Evolutionary conservation across 148 eudicot species (phyloP), one percentile per base, ranked within the genome.

Genomic region (Chenopodium berlandieri): DNA sequence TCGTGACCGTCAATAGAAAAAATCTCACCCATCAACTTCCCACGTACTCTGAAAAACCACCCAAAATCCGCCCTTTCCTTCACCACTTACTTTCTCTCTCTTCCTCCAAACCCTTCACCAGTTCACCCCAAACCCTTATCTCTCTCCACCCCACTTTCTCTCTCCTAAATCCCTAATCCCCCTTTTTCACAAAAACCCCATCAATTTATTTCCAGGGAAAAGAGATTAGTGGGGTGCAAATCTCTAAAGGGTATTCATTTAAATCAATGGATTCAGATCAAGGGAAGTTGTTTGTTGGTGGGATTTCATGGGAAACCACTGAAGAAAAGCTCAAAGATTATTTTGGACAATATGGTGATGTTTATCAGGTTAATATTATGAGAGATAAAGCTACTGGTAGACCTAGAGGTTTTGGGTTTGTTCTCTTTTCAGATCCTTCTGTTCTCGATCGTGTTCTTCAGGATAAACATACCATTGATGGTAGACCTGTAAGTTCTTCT

Each of bases 331-430:
- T 95, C 1, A 90, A 84, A 82, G 96, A 93, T 12, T 89, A 95
- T 82, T 95, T 95, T 73, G 86, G 86, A 46, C 84, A 83, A 66
- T 95, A 92, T 58, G 98, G 98, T 0, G 90, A 92, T n/a, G 94
- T 93, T 81, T 62, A 84, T 47, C 93, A 91, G 77, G 85, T 92
- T 25, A 91, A 89, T 20, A 91, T 93, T 14, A 95, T 95, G 97
- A 85, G 89, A 27, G 98, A 95, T 76, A 95, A 93, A 78, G 74
- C 85, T 64, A 85, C 89, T 75, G 94, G 91, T 32, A 88, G 89
- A 75, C 98, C 98, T 14, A 81, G 98, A 67, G 98, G 98, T 16
- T 95, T 95, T 83, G 98, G 93, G 0, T 95, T 95, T 83, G 93
- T 95, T 46, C 89, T 89, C 1, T 95, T 95, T 50, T 84, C 97